These are phyloP conservation scores for Lachnellula arida DNA, from an alignment of 2,329 filamentous ascomycete species.

Conservation along the genomic window DNA sequence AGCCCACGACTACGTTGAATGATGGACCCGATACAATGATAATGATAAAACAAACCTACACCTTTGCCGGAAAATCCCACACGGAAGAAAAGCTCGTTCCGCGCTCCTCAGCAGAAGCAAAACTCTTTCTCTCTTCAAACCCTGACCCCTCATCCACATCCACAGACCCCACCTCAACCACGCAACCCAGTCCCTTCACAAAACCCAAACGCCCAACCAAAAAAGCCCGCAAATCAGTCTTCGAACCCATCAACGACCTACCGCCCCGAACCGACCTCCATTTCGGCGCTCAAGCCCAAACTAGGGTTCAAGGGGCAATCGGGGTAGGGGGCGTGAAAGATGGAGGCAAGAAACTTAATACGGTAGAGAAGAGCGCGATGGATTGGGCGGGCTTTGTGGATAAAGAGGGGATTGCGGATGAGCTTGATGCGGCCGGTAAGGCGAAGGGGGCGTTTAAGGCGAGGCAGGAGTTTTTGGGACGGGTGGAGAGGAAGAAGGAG, in stretches of 20 bases:
- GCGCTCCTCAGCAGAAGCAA: constrained; percentile 60
- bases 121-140: constrained; percentile 53
- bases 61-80: constrained; percentile 68
- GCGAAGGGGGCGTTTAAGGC: constrained; percentile 60
- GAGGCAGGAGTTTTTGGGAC: constrained; percentile 59
- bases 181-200: constrained; percentile 39
- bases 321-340: constrained; percentile 41
- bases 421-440: constrained; percentile 59
- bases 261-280: constrained; percentile 51
- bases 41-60: constrained; percentile 66
- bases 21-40: constrained; percentile 39
- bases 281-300: constrained; percentile 43
- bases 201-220: constrained; percentile 32
- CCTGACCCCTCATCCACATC: constrained; percentile 24
- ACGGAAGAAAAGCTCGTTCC: constrained; percentile 67
- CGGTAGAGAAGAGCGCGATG: constrained; percentile 67
- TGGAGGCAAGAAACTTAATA: constrained; percentile 60
- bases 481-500: constrained; percentile 59
- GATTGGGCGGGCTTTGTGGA: constrained; percentile 71
- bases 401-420: constrained; percentile 65
- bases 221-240: constrained; percentile 48
- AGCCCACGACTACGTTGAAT: constrained; percentile 20
- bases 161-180: constrained; percentile 23
- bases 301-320: constrained; percentile 24
- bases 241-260: constrained; percentile 50